Conservation (phyloP, 257 asterid species). For the Capsicum baccatum region DNA sequence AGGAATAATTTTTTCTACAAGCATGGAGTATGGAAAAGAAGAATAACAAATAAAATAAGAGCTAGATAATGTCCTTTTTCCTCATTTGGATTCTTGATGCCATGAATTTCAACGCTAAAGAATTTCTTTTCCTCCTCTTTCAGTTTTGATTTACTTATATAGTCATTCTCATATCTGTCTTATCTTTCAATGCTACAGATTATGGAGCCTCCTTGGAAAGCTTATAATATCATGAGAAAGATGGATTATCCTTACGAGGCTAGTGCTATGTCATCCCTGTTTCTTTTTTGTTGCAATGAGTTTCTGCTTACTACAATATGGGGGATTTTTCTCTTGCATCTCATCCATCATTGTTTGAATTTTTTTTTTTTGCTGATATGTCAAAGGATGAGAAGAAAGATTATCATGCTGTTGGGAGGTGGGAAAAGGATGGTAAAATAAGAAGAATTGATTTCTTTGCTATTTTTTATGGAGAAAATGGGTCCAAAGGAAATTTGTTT, state of each 20-base stretch:
- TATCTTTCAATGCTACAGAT: conserved; percentile 59
- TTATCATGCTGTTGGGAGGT: conserved; percentile 6
- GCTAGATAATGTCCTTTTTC: conserved; percentile 8
- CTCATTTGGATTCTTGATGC: conserved; percentile 28
- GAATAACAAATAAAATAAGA: background rate
- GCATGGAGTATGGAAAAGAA: conserved; percentile 3
- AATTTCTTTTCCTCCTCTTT: background rate
- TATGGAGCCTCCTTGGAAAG: conserved; percentile 99
- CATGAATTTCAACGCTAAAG: background rate
- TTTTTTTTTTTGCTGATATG: background rate
- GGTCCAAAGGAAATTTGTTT: conserved; percentile 8
- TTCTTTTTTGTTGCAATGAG: conserved; percentile 28
- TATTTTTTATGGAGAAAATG: background rate
- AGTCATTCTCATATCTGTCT: conserved; percentile 21
- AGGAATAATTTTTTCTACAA: background rate
- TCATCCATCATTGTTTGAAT: background rate
- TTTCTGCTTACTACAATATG: conserved; percentile 17
- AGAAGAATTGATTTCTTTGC: background rate
- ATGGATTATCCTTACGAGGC: conserved; percentile 99
- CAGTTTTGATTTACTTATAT: background rate
- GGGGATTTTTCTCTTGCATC: background rate
- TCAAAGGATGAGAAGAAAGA: conserved; percentile 9
- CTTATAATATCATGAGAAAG: conserved; percentile 78
- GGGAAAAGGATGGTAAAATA: background rate
- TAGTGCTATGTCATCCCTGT: conserved; percentile 40